phyloP scores from a whole-genome alignment of 202 grass and related monocot species.

The Elaeis oleifera region DNA sequence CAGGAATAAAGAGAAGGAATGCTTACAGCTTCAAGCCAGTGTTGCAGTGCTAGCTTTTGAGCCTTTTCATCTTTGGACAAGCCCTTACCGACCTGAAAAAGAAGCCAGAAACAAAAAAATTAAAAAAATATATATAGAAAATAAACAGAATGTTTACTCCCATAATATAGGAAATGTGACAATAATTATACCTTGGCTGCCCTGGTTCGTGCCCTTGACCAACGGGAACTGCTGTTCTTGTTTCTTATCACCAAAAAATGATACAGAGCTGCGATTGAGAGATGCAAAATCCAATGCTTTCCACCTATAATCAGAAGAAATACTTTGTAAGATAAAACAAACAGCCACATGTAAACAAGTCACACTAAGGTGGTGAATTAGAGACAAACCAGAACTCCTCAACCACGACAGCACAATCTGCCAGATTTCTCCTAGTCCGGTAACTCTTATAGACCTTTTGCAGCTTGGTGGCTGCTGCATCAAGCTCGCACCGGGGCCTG shows the following conservation, averaged over 20 bases:
- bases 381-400: slow-evolving; percentile 73
- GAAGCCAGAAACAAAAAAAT: slow-evolving; percentile 1
- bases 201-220: slow-evolving; percentile 61
- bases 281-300: slow-evolving; percentile 58
- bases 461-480: slow-evolving; percentile 55
- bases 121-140: background rate
- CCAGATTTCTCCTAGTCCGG: slow-evolving; percentile 68
- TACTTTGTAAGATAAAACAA: background rate
- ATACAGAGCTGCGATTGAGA: slow-evolving; percentile 64
- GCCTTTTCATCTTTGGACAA: slow-evolving; percentile 96
- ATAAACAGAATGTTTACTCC: too few relatives aligned
- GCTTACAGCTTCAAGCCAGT: slow-evolving; percentile 96
- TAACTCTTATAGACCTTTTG: slow-evolving; percentile 93
- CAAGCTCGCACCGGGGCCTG: slow-evolving; percentile 46
- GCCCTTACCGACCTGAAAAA: slow-evolving; percentile 59
- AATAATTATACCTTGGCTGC: slow-evolving; percentile 53
- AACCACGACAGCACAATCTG: slow-evolving; percentile 80
- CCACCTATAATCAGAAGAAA: slow-evolving; percentile 46
- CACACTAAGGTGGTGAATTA: background rate
- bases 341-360: background rate
- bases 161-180: too few relatives aligned
- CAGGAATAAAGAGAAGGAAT: background rate
- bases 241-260: slow-evolving; percentile 71
- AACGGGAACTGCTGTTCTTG: slow-evolving; percentile 67
- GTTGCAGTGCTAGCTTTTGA: slow-evolving; percentile 78